Percentiles rank a stretch among this genome's conserved stretches.
Evolutionary conservation across 1,139 yeast species (phyloP).

Genomic region (Kodamaea sp.): DNA sequence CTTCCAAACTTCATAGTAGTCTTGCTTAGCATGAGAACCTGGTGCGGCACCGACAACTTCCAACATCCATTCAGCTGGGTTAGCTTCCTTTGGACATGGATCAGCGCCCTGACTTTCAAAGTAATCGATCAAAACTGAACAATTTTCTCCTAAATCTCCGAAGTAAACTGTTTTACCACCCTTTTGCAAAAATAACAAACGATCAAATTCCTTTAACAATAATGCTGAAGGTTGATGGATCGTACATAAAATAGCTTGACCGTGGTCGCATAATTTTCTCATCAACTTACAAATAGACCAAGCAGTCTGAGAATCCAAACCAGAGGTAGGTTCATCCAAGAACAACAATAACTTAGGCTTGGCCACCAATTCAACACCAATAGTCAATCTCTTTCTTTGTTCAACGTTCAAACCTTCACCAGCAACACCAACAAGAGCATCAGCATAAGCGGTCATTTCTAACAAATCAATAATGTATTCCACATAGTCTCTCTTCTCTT

Average conservation of each 20-base stretch:
- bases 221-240: slow-evolving; percentile 47
- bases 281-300: slow-evolving; percentile 46
- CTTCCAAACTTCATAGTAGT: slow-evolving; percentile 36
- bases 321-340: slow-evolving; percentile 52
- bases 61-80: slow-evolving; percentile 61
- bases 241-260: slow-evolving; percentile 46
- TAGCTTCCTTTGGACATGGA: slow-evolving; percentile 45
- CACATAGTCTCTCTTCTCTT: slow-evolving; percentile 37
- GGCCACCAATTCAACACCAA: slow-evolving; percentile 44
- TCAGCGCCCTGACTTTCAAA: slow-evolving; percentile 57
- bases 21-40: slow-evolving; percentile 36
- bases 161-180: slow-evolving; percentile 76
- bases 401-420: slow-evolving; percentile 45
- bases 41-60: slow-evolving; percentile 48
- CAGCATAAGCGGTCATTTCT: slow-evolving; percentile 37
- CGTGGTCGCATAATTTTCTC: slow-evolving; percentile 44
- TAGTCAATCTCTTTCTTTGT: slow-evolving; percentile 38
- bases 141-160: slow-evolving; percentile 71
- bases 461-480: slow-evolving; percentile 38
- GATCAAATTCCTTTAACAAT: slow-evolving; percentile 66
- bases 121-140: slow-evolving; percentile 50
- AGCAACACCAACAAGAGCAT: slow-evolving; percentile 41
- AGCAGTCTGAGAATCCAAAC: slow-evolving; percentile 46
- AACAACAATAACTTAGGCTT: slow-evolving; percentile 38
- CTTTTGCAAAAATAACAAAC: slow-evolving; percentile 45